Conservation (phyloP, 2,329 filamentous ascomycete genomes). For the Apiospora arundinis region DNA sequence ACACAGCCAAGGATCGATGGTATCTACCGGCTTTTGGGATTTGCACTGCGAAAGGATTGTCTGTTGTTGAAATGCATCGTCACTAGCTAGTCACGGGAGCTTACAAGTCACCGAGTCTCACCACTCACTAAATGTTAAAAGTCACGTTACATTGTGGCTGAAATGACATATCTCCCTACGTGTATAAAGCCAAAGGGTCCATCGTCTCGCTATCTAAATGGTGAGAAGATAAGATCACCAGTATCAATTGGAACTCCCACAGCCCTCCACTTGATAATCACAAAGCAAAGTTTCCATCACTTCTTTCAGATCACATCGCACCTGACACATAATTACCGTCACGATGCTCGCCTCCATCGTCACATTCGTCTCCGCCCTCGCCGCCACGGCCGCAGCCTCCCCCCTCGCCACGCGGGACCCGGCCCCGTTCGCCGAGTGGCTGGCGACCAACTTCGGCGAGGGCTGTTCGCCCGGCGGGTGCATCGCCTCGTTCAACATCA, state of each 20-base stretch:
- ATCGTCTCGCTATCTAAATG: too few species aligned
- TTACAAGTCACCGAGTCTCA: too few species aligned
- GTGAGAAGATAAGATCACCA: neutral
- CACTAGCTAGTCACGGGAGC: too few species aligned
- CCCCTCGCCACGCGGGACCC: neutral
- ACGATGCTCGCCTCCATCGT: neutral
- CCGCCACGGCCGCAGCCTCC: neutral
- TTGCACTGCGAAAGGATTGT: too few species aligned
- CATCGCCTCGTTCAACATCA: slow-evolving; percentile 33
- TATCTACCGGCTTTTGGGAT: neutral
- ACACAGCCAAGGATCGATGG: neutral
- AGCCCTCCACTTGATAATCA: neutral
- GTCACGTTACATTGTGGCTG: neutral
- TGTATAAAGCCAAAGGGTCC: too few species aligned
- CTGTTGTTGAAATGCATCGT: too few species aligned
- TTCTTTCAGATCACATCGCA: too few species aligned
- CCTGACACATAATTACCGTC: neutral
- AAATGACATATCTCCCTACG: too few species aligned
- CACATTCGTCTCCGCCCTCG: neutral
- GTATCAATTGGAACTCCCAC: neutral
- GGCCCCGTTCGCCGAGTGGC: slow-evolving; percentile 24
- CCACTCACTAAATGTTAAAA: too few species aligned
- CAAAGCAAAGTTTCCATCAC: neutral
- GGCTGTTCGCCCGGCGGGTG: slow-evolving; percentile 37
- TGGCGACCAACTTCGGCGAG: slow-evolving; percentile 27